phyloP scores from a whole-genome alignment of 2,329 filamentous ascomycete species.

The Helminthosporium solani region DNA sequence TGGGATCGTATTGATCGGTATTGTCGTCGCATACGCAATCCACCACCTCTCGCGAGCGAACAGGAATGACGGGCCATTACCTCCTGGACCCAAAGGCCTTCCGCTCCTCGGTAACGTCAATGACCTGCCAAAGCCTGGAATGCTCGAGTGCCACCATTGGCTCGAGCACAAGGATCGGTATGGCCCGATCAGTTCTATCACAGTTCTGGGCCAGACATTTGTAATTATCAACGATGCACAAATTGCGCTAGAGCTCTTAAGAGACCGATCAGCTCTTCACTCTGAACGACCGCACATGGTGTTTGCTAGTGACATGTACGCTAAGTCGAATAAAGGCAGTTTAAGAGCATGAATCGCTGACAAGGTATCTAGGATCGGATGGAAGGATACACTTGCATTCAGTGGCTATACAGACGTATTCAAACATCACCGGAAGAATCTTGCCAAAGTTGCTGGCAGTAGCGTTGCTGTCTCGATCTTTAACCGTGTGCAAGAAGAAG shows the following conservation, averaged over 20 bases:
- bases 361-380: conserved; percentile 22
- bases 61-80: conserved; percentile 35
- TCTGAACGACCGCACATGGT: conserved; percentile 20
- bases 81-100: conserved; percentile 53
- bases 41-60: not conserved
- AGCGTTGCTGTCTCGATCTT: conserved; percentile 20
- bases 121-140: conserved; percentile 48
- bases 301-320: conserved; percentile 21
- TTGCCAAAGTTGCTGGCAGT: conserved; percentile 22
- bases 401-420: conserved; percentile 15
- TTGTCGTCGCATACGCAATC: conserved; percentile 14
- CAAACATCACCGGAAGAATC: conserved; percentile 25
- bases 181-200: conserved; percentile 31
- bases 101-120: conserved; percentile 54
- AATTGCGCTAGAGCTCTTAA: conserved; percentile 27
- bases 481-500: conserved; percentile 21
- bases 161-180: conserved; percentile 44
- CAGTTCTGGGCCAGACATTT: conserved; percentile 30
- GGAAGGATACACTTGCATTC: conserved; percentile 19
- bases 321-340: too few species aligned
- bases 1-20: conserved; percentile 5
- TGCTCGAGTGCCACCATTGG: conserved; percentile 48
- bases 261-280: conserved; percentile 22
- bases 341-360: too few species aligned
- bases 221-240: conserved; percentile 32